Conservation (phyloP, 1,139 yeast species). For the Nematodospora anomalae region DNA sequence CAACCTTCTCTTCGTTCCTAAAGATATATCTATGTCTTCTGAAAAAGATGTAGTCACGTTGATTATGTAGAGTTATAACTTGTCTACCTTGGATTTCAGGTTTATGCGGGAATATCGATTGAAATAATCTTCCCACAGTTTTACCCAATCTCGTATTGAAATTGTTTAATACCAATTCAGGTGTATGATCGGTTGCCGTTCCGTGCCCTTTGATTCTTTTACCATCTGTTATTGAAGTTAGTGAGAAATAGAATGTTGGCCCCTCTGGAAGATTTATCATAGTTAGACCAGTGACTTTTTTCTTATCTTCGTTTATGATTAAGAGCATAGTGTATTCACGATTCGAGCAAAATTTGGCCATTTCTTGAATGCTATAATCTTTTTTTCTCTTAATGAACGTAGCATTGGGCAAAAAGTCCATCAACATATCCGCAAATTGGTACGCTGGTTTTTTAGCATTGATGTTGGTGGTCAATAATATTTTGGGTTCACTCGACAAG, state of each 20-base stretch:
- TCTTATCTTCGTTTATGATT: constrained; percentile 91
- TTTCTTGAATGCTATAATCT: constrained; percentile 81
- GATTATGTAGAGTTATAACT: constrained; percentile 92
- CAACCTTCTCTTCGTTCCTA: constrained; percentile 86
- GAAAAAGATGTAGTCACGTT: constrained; percentile 91
- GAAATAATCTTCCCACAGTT: constrained; percentile 89
- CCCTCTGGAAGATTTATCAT: constrained; percentile 93
- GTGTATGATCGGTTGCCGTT: constrained; percentile 82
- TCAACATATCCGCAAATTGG: constrained; percentile 82
- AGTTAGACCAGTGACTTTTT: constrained; percentile 85
- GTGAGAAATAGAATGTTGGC: constrained; percentile 88
- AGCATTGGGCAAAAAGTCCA: constrained; percentile 82
- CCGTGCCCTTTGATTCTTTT: constrained; percentile 85
- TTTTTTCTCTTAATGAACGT: constrained; percentile 85
- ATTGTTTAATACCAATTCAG: constrained; percentile 88
- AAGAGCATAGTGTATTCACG: constrained; percentile 85
- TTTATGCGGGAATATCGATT: constrained; percentile 83
- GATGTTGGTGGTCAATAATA: constrained; percentile 83
- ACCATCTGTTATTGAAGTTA: constrained; percentile 78
- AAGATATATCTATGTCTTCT: constrained; percentile 92
- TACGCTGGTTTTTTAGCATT: constrained; percentile 85
- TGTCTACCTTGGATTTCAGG: constrained; percentile 96
- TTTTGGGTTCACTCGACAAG: constrained; percentile 67
- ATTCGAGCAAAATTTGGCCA: constrained; percentile 77
- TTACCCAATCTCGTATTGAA: constrained; percentile 90